Evolutionary conservation across 73 alveolate species (phyloP).

Genomic region (Tetrahymena thermophila): DNA sequence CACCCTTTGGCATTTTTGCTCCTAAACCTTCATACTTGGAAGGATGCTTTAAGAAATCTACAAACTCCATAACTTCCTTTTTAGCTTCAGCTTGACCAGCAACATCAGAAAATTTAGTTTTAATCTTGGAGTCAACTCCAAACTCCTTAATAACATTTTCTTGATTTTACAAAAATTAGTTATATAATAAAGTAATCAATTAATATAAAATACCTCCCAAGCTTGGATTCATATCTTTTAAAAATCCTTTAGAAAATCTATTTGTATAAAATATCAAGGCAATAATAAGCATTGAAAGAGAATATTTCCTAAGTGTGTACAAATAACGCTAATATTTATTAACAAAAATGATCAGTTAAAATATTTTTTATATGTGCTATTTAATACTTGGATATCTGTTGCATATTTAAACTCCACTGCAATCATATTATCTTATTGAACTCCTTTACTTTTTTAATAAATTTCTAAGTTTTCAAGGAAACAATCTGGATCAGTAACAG

Average conservation of each 20-base stretch:
- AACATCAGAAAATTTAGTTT: conserved; percentile 60
- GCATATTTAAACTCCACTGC: not conserved
- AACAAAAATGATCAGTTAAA: not conserved
- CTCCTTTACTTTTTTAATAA: not conserved
- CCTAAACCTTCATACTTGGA: conserved; percentile 68
- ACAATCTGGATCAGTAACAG: conserved; percentile 15
- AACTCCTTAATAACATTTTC: not conserved
- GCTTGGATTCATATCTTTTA: not conserved
- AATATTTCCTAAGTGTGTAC: not conserved
- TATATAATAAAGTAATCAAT: not conserved
- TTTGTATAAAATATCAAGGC: not conserved
- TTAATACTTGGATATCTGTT: not conserved
- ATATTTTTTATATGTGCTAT: not conserved
- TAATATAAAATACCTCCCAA: not conserved
- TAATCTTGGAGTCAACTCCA: conserved; percentile 41
- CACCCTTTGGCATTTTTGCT: conserved; percentile 88
- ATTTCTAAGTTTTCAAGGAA: conserved; percentile 32
- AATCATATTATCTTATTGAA: conserved; percentile 7
- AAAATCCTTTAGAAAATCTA: not conserved
- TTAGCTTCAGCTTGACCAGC: conserved; percentile 97
- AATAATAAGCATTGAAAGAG: not conserved
- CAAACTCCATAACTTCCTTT: conserved; percentile 86
- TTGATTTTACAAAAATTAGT: not conserved
- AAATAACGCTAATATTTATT: not conserved
- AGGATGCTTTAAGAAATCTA: conserved; percentile 87